Evolutionary conservation across 148 eudicot species (phyloP).

Genomic region (Beta vulgaris): DNA sequence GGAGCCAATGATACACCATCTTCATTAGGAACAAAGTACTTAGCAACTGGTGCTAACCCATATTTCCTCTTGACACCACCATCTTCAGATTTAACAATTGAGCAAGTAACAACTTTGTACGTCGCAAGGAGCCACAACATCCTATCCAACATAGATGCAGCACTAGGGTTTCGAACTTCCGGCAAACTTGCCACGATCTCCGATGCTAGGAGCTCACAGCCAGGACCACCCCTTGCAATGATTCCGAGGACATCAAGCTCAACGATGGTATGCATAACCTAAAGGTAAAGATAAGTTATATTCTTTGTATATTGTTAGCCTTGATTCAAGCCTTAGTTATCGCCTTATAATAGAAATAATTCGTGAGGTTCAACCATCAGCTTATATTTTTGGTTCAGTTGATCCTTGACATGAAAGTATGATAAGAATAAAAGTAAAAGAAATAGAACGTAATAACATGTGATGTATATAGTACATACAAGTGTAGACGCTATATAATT

Average conservation of each 20-base stretch:
- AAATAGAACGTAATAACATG: too few species aligned
- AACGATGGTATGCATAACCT: conserved; percentile 4
- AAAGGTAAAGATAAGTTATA: not conserved
- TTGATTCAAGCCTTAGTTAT: too few species aligned
- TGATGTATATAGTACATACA: too few species aligned
- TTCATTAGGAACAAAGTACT: conserved; percentile 20
- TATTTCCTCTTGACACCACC: conserved; percentile 13
- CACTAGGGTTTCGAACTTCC: not conserved
- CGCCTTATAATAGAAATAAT: too few species aligned
- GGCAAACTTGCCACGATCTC: conserved; percentile 21
- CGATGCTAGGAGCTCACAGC: not conserved
- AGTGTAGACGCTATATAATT: not conserved
- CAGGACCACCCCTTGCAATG: conserved; percentile 24
- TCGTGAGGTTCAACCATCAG: too few species aligned
- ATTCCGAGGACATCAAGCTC: conserved; percentile 26
- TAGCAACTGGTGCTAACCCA: conserved; percentile 24
- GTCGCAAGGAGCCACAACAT: conserved; percentile 24
- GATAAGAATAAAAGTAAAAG: too few species aligned
- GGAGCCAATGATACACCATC: conserved; percentile 27
- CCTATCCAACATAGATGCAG: conserved; percentile 28
- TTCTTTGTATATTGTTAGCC: too few species aligned
- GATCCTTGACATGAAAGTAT: too few species aligned
- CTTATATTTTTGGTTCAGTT: too few species aligned
- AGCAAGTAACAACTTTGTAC: conserved; percentile 12
- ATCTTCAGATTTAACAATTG: not conserved